These are phyloP conservation scores for Colletotrichum paranaense DNA, from an alignment of 2,329 filamentous ascomycete genomes.

Conservation along the genomic window DNA sequence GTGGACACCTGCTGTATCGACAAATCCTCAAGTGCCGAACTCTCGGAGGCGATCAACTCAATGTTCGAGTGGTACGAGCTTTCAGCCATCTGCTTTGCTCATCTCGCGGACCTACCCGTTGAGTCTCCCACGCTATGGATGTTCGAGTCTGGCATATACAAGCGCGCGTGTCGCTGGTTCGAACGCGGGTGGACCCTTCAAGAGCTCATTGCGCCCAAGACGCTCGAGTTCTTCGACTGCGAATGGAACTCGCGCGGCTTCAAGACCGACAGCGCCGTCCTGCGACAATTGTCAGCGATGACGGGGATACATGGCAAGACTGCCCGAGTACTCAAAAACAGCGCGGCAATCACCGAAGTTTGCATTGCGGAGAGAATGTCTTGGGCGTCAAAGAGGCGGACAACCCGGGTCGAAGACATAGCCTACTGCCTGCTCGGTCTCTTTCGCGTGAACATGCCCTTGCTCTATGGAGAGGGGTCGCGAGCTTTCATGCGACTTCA, in stretches of 20 bases:
- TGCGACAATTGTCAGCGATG: background rate
- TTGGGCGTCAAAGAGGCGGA: conserved; percentile 40
- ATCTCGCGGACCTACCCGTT: conserved; percentile 15
- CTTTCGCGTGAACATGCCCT: conserved; percentile 42
- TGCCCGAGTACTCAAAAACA: background rate
- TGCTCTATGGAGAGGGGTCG: conserved; percentile 42
- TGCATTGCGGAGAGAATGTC: conserved; percentile 37
- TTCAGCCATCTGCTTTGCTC: conserved; percentile 27
- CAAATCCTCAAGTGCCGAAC: conserved; percentile 22
- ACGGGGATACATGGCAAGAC: background rate
- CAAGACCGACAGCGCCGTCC: background rate
- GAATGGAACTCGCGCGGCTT: conserved; percentile 32
- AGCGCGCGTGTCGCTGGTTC: conserved; percentile 12
- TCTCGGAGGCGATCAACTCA: conserved; percentile 25
- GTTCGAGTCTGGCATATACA: background rate
- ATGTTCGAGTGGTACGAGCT: conserved; percentile 30
- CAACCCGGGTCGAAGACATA: conserved; percentile 39
- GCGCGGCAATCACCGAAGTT: background rate
- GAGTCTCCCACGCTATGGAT: background rate
- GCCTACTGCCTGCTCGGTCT: conserved; percentile 43
- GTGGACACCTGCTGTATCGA: conserved; percentile 28
- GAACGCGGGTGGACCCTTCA: conserved; percentile 27
- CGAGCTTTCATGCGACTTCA: conserved; percentile 39
- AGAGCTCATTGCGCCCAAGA: conserved; percentile 38
- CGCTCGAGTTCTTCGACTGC: conserved; percentile 39